Percentiles rank a stretch among this genome's conserved stretches.
These are phyloP conservation scores for Ceratobasidium sp. DNA, from an alignment of 1,284 basidiomycete genomes.

Conservation along the genomic window DNA sequence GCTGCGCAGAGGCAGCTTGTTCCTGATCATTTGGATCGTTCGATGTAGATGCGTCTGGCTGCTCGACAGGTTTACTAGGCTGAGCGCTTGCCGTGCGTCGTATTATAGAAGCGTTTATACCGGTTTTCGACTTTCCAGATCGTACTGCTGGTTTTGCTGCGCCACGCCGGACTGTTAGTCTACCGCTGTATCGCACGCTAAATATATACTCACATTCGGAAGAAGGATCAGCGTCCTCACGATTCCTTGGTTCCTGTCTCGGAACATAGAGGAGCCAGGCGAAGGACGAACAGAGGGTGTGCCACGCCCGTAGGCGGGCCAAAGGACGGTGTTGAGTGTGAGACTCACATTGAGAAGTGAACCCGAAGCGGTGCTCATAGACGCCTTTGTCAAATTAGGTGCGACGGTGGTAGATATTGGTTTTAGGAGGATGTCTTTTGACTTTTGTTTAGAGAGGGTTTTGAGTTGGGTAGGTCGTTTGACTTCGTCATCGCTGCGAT, in stretches of 20 bases:
- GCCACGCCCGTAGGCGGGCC: conserved; percentile 44
- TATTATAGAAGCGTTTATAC: conserved; percentile 16
- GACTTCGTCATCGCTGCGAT: conserved; percentile 39
- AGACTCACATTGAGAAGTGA: conserved; percentile 44
- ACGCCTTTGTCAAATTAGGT: neutral
- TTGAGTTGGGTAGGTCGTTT: conserved; percentile 27
- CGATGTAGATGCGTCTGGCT: conserved; percentile 50
- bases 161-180: neutral
- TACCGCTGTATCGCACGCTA: neutral
- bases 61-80: conserved; percentile 50
- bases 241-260: conserved; percentile 74
- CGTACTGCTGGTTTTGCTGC: conserved; percentile 39
- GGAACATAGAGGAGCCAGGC: conserved; percentile 54
- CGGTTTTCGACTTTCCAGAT: conserved; percentile 17
- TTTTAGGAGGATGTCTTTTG: conserved; percentile 26
- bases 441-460: conserved; percentile 1
- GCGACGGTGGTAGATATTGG: conserved; percentile 7
- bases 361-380: neutral
- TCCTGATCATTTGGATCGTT: conserved; percentile 59
- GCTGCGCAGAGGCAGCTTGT: conserved; percentile 52
- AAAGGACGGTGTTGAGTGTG: conserved; percentile 20
- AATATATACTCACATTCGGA: conserved; percentile 64
- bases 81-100: conserved; percentile 44
- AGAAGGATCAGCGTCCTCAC: conserved; percentile 58
- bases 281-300: conserved; percentile 41